Conservation (phyloP, 352 stramenopile genomes). For the Phytophthora quininea region DNA sequence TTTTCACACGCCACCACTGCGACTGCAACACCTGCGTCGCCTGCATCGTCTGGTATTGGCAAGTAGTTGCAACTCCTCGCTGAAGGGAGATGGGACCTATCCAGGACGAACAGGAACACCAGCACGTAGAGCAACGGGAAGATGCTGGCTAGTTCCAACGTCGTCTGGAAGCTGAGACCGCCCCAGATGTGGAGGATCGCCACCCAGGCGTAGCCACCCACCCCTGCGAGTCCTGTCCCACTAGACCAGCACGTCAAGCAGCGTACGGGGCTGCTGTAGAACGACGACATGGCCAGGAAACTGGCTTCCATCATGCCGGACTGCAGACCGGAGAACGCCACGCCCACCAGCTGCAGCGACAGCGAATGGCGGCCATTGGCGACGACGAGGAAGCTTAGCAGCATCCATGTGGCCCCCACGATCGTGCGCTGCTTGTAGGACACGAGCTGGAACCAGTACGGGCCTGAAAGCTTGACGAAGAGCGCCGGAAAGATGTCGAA, state of each 20-base stretch:
- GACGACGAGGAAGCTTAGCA: conserved; percentile 80
- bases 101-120: conserved; percentile 69
- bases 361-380: conserved; percentile 61
- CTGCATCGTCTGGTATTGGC: conserved; percentile 39
- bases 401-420: conserved; percentile 79
- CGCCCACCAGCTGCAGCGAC: conserved; percentile 84
- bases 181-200: conserved; percentile 73
- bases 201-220: conserved; percentile 92
- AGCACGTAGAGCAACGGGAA: conserved; percentile 74
- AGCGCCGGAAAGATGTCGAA: conserved; percentile 92
- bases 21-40: conserved; percentile 16
- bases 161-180: conserved; percentile 70
- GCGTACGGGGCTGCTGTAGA: conserved; percentile 71
- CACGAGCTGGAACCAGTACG: conserved; percentile 95
- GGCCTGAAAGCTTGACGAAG: conserved; percentile 88
- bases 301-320: conserved; percentile 91
- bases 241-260: conserved; percentile 93
- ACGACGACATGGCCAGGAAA: conserved; percentile 87
- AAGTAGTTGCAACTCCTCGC: conserved; percentile 44
- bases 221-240: conserved; percentile 92
- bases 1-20: conserved; percentile 1
- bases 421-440: conserved; percentile 86
- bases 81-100: conserved; percentile 52
- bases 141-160: conserved; percentile 57
- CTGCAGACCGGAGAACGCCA: conserved; percentile 87